Percentiles rank a stretch among this genome's conserved stretches.
Evolutionary conservation across 805 yeast genomes (phyloP).

Genomic region (Starmera amethionina): DNA sequence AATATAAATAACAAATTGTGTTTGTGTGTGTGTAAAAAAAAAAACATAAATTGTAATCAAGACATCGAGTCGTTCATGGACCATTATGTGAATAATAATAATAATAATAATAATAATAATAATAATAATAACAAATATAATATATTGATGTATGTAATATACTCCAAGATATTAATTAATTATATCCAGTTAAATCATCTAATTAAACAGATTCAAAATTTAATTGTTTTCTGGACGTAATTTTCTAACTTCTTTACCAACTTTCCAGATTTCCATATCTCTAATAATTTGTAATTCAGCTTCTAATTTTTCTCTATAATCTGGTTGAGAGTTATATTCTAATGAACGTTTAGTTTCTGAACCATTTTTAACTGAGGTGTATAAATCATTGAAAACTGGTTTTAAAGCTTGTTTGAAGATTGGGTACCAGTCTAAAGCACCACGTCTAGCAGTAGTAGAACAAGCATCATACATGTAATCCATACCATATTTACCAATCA

Average conservation of each 20-base stretch:
- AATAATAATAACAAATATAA: too few relatives aligned
- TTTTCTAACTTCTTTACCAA: slow-evolving; percentile 99
- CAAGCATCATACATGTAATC: slow-evolving; percentile 99
- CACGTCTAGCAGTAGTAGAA: slow-evolving; percentile 99
- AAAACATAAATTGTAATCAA: slow-evolving; percentile 1
- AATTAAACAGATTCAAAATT: slow-evolving; percentile 8
- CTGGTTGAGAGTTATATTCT: slow-evolving; percentile 96
- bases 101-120: too few relatives aligned
- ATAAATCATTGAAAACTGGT: slow-evolving; percentile 95
- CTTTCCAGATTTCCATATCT: slow-evolving; percentile 98
- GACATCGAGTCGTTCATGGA: slow-evolving; percentile 17
- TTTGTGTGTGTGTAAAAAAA: too few relatives aligned
- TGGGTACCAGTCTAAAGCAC: slow-evolving; percentile 99
- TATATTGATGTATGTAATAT: too few relatives aligned
- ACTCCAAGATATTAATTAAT: too few relatives aligned
- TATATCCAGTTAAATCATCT: not conserved
- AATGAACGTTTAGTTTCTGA: slow-evolving; percentile 96
- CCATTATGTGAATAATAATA: too few relatives aligned
- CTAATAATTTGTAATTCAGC: slow-evolving; percentile 88
- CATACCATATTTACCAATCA: slow-evolving; percentile 99
- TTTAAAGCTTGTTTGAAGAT: slow-evolving; percentile 96
- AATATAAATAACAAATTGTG: slow-evolving; percentile 11
- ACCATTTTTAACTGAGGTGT: slow-evolving; percentile 93
- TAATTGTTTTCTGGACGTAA: slow-evolving; percentile 98
- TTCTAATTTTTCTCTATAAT: slow-evolving; percentile 95